Percentiles rank a stretch among this genome's conserved stretches.
phyloP scores from a whole-genome alignment of 2,329 filamentous ascomycete species.

The Chalaropsis thielavioides region DNA sequence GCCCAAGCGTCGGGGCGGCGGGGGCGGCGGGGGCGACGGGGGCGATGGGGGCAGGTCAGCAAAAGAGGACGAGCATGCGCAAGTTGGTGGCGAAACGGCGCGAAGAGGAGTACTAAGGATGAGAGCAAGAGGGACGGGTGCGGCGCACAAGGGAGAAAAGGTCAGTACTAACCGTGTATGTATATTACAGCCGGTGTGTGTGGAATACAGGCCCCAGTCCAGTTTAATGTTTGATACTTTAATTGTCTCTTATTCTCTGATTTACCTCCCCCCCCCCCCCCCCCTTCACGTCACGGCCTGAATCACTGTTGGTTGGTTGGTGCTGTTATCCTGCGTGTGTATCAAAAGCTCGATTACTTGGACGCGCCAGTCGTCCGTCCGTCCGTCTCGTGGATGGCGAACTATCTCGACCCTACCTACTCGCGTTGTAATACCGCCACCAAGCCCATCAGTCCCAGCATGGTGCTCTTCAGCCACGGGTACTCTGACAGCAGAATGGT shows the following conservation, averaged over 20 bases:
- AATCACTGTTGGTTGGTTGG: background rate
- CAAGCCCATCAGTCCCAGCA: slow-evolving; percentile 88
- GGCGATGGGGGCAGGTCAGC: background rate
- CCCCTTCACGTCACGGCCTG: background rate
- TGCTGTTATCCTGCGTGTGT: background rate
- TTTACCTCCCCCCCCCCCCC: background rate
- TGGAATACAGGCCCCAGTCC: too few species aligned
- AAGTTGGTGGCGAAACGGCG: slow-evolving; percentile 4
- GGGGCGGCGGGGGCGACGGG: background rate
- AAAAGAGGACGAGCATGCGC: slow-evolving; percentile 8
- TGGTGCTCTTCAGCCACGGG: slow-evolving; percentile 90
- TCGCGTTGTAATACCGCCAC: slow-evolving; percentile 87
- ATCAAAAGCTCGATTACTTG: background rate
- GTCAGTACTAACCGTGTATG: background rate
- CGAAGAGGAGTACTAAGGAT: slow-evolving; percentile 6
- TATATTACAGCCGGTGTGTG: background rate
- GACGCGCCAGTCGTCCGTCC: background rate
- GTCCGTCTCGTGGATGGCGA: background rate
- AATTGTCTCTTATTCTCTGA: background rate
- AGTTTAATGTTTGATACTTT: too few species aligned
- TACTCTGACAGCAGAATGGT: slow-evolving; percentile 92
- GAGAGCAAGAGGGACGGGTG: background rate
- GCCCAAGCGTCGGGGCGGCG: background rate
- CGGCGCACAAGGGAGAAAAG: background rate
- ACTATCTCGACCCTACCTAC: slow-evolving; percentile 36